Percentiles rank a stretch among this genome's conserved stretches.
phyloP scores from a whole-genome alignment of 2,329 filamentous ascomycete genomes.

The Colletotrichum gloeosporioides region DNA sequence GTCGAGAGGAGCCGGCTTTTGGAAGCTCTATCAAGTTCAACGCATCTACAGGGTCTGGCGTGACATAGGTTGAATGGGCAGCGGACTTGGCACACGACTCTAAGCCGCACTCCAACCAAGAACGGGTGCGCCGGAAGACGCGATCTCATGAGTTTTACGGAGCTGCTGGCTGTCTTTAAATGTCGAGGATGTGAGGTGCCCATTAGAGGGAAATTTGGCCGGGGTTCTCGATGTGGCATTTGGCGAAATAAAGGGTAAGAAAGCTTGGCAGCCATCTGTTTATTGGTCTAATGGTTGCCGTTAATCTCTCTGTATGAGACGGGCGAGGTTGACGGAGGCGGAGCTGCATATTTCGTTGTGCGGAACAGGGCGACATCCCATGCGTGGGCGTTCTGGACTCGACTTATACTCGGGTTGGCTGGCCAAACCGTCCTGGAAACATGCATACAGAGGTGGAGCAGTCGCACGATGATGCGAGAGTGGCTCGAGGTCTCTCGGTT shows the following conservation, averaged over 20 bases:
- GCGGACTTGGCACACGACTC: fast-evolving
- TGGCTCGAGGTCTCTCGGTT: neutral
- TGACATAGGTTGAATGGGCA: neutral
- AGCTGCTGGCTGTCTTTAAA: neutral
- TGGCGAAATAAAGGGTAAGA: neutral
- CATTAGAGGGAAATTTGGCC: neutral
- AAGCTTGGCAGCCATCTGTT: neutral
- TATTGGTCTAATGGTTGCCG: neutral
- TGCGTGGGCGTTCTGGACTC: fast-evolving
- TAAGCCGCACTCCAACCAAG: neutral
- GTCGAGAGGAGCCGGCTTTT: neutral
- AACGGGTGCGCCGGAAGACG: fast-evolving
- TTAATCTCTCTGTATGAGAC: neutral
- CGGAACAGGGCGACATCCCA: neutral
- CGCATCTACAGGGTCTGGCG: too few relatives aligned
- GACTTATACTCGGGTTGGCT: neutral
- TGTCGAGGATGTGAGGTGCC: neutral
- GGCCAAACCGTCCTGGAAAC: fast-evolving
- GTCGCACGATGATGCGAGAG: fast-evolving
- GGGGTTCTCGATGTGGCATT: neutral
- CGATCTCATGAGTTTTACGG: fast-evolving
- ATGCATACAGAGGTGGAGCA: fast-evolving
- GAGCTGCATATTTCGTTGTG: fast-evolving
- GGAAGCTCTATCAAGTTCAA: too few relatives aligned
- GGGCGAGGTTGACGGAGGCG: neutral